A percentile compares a stretch with the other conserved stretches of the same genome.
These are phyloP conservation scores for Torulaspora franciscae DNA, from an alignment of 805 yeast species.

Conservation along the genomic window DNA sequence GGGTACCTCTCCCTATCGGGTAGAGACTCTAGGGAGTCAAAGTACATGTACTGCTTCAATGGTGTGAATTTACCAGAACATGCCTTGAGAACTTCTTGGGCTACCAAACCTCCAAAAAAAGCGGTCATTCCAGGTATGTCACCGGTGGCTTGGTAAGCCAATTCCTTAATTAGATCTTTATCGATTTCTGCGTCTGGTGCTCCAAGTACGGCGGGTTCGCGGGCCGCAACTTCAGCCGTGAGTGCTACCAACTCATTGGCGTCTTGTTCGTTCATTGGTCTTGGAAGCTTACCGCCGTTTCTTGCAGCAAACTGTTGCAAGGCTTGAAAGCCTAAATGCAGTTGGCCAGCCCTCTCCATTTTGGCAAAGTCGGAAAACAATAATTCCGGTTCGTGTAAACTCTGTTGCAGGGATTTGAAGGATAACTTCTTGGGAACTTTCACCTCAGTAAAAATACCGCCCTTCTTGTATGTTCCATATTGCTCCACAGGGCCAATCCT, in stretches of 20 bases:
- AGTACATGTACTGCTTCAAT: conserved; percentile 83
- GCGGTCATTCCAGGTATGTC: conserved; percentile 88
- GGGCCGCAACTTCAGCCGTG: conserved; percentile 53
- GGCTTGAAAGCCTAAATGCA: conserved; percentile 90
- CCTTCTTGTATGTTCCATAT: conserved; percentile 65
- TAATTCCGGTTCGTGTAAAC: conserved; percentile 72
- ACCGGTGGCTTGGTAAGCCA: conserved; percentile 84
- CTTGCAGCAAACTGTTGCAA: conserved; percentile 64
- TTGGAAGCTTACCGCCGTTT: conserved; percentile 65
- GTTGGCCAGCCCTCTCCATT: conserved; percentile 84
- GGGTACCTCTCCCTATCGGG: conserved; percentile 56
- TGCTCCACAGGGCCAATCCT: conserved; percentile 52
- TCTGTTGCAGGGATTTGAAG: conserved; percentile 61
- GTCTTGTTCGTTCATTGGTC: conserved; percentile 70
- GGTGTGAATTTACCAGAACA: conserved; percentile 96
- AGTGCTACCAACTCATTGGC: conserved; percentile 60
- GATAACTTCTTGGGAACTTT: conserved; percentile 66
- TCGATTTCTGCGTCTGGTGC: conserved; percentile 49
- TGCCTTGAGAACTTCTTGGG: conserved; percentile 94
- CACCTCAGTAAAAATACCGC: conserved; percentile 91
- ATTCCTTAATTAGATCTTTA: conserved; percentile 59
- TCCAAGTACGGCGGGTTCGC: conserved; percentile 50
- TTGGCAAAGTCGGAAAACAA: conserved; percentile 86
- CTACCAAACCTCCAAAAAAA: conserved; percentile 87
- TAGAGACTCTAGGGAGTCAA: conserved; percentile 88